A percentile compares a stretch with the other conserved stretches of the same genome.
Conservation (phyloP, 352 stramenopile species). For the Pythium pyrilobum region DNA sequence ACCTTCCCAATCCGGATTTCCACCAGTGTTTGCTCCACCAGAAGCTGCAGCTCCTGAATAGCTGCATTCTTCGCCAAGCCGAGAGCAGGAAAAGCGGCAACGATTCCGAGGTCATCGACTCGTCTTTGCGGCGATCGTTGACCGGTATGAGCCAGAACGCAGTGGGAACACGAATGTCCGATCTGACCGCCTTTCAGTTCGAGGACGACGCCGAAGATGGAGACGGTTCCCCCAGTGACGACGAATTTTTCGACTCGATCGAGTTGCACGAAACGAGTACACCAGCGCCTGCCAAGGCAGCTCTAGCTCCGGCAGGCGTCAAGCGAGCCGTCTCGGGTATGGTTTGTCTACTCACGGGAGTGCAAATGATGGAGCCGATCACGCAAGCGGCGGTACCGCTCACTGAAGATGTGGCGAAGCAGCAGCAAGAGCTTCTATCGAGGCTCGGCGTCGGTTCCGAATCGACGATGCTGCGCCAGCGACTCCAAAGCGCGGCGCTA, state of each 20-base stretch:
- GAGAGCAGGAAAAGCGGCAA: neutral
- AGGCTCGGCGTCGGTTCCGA: slow-evolving; percentile 58
- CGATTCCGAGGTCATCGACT: neutral
- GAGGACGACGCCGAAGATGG: slow-evolving; percentile 27
- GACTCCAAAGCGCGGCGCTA: slow-evolving; percentile 66
- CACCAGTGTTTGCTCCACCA: slow-evolving; percentile 73
- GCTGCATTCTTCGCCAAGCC: slow-evolving; percentile 53
- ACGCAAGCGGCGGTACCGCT: slow-evolving; percentile 63
- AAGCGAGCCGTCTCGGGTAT: slow-evolving; percentile 27
- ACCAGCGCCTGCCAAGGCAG: slow-evolving; percentile 3
- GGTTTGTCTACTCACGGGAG: slow-evolving; percentile 38
- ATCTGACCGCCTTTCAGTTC: slow-evolving; percentile 27
- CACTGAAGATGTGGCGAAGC: slow-evolving; percentile 73
- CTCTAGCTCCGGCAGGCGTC: slow-evolving; percentile 30
- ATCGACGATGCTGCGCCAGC: slow-evolving; percentile 61
- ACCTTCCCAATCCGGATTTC: slow-evolving; percentile 58
- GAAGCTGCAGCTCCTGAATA: slow-evolving; percentile 78
- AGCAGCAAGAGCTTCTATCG: slow-evolving; percentile 72
- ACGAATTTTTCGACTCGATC: slow-evolving; percentile 81
- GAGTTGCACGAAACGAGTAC: slow-evolving; percentile 32
- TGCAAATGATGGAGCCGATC: slow-evolving; percentile 54
- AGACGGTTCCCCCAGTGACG: slow-evolving; percentile 45
- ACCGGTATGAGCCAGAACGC: neutral
- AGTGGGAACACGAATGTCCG: slow-evolving; percentile 16
- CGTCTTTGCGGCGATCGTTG: neutral